Percentiles rank a stretch among this genome's conserved stretches.
phyloP scores from a whole-genome alignment of 1,139 yeast species.

The Lodderomyces orthopsilosis region DNA sequence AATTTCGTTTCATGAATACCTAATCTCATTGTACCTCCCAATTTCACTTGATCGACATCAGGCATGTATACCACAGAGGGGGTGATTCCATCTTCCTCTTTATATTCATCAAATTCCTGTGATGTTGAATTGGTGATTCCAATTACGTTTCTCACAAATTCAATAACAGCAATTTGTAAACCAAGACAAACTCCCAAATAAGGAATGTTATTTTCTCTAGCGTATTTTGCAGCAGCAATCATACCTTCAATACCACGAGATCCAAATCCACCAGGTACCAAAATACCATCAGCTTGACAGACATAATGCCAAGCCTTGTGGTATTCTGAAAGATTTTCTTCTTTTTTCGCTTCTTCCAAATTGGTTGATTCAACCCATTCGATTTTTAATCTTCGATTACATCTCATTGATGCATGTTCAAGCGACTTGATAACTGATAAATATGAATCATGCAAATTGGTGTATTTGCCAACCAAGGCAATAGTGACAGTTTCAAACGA shows the following conservation, averaged over 20 bases:
- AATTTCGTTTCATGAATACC: slow-evolving; percentile 91
- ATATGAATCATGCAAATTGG: slow-evolving; percentile 91
- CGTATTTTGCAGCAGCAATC: slow-evolving; percentile 96
- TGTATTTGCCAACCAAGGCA: slow-evolving; percentile 96
- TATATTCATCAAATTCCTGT: slow-evolving; percentile 73
- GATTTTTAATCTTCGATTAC: slow-evolving; percentile 78
- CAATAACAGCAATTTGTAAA: slow-evolving; percentile 95
- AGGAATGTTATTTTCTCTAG: slow-evolving; percentile 91
- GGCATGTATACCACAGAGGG: slow-evolving; percentile 93
- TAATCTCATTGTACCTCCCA: slow-evolving; percentile 99
- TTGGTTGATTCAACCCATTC: slow-evolving; percentile 96
- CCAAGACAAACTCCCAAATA: slow-evolving; percentile 97
- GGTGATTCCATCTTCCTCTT: slow-evolving; percentile 53
- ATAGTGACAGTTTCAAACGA: slow-evolving; percentile 85
- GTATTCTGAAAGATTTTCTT: slow-evolving; percentile 66
- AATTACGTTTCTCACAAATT: slow-evolving; percentile 79
- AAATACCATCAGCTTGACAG: slow-evolving; percentile 93
- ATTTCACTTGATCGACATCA: slow-evolving; percentile 89
- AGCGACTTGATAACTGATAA: slow-evolving; percentile 91
- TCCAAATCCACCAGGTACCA: slow-evolving; percentile 99
- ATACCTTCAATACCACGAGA: slow-evolving; percentile 97
- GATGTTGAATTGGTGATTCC: slow-evolving; percentile 73
- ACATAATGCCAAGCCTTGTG: slow-evolving; percentile 95
- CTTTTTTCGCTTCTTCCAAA: slow-evolving; percentile 71
- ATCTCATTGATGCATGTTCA: slow-evolving; percentile 92